Base-by-base conservation (phyloP, 805 yeast genomes). In the Deakozyma indianensis region DNA sequence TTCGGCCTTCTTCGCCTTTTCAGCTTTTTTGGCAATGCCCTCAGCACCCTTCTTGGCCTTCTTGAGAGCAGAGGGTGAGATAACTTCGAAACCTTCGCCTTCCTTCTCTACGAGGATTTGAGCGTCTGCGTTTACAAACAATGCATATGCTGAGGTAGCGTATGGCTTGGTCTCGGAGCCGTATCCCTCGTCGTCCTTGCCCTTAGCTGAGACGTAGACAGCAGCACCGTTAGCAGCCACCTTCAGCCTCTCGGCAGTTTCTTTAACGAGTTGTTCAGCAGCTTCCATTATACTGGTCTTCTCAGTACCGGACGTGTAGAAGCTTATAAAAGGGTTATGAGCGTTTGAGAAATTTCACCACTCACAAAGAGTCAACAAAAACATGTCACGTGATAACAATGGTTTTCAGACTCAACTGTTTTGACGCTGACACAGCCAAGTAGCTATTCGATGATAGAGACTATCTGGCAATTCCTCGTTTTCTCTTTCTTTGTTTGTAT, bases 21-120 rank as follows among this genome's bases (percentile, higher is more conserved):
- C 86, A 44, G 70, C 74, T 64, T 80, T 83, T 69, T 88, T 90
- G 66, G 77, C 85, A 51, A 92, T 69, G 3, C 94, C 90, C 27
- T 88, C 96, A 47, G 83, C 92, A 49, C 95, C 96, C 64, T 92
- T 92, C 65, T 84, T 85, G 56, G 97, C 96, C 68, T 90, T 92
- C 69, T 92, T 92, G 60, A 90, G 68, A 4, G 95, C 96, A 45
- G 94, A 79, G 3, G 95, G 86, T 16, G 87, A 71, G 59, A 94
- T 88, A 56, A 82, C 90, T 53, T 68, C 74, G 60, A 74, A 90
- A 24, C 65, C 78, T 35, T 72, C 75, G 43, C 74, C 82, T 50
- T 75, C 85, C 53, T 79, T 80, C 65, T 70, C 77, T 35, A 81
- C 74, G 41, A 73, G 67, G 32, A 83, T 59, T 56, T 75, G 76